Conservation (phyloP, 169 alveolate genomes). For the Toxoplasma gondii region DNA sequence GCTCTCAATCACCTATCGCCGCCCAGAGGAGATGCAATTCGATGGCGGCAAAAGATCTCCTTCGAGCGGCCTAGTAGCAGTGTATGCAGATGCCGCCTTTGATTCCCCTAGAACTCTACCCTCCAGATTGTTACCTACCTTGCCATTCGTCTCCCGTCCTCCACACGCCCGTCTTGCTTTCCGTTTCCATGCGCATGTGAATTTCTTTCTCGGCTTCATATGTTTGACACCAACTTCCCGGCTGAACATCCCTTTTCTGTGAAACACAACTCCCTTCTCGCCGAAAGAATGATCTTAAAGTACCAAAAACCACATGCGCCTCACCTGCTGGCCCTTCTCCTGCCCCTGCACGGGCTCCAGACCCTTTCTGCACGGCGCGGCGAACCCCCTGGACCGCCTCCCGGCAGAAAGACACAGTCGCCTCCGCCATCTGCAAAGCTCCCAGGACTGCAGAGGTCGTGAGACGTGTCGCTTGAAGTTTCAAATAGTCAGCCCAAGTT, state of each 20-base stretch:
- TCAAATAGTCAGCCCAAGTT: background rate
- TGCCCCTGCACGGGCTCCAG: background rate
- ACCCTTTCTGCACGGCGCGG: background rate
- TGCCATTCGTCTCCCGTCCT: too few species aligned
- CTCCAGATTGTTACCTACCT: too few species aligned
- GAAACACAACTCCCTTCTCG: too few species aligned
- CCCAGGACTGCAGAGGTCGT: background rate
- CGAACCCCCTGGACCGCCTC: constrained; percentile 18
- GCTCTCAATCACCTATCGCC: too few species aligned
- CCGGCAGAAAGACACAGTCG: background rate
- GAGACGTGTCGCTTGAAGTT: background rate
- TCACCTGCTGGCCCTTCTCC: background rate
- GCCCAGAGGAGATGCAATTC: too few species aligned
- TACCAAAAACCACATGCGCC: background rate
- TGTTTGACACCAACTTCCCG: background rate
- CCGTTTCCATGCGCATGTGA: too few species aligned
- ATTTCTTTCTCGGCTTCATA: background rate
- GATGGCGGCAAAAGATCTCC: too few species aligned
- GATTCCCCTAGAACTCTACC: too few species aligned
- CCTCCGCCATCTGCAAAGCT: background rate
- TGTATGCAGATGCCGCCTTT: too few species aligned
- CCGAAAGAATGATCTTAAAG: too few species aligned
- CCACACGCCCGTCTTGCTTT: too few species aligned
- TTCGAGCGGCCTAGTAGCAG: too few species aligned
- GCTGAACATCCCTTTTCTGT: background rate